phyloP scores from a whole-genome alignment of 345 rosid species.

The Salix exigua region DNA sequence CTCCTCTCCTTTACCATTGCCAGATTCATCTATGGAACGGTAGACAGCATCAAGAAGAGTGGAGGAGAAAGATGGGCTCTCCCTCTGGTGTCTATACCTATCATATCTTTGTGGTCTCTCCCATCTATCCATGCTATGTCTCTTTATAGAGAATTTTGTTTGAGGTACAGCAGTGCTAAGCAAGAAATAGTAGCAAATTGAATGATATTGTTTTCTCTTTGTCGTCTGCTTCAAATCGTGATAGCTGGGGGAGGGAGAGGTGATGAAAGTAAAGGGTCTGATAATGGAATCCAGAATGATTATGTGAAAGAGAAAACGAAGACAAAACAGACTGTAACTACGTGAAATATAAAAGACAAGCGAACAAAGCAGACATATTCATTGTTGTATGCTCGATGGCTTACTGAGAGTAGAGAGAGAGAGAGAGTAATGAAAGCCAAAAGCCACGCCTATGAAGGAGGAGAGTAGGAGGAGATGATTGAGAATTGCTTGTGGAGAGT shows the following conservation, averaged over 20 bases:
- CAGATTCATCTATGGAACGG: slow-evolving; percentile 32
- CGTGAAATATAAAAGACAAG: slow-evolving; percentile 9
- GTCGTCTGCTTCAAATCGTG: slow-evolving; percentile 30
- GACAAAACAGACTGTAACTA: slow-evolving; percentile 28
- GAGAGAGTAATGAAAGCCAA: slow-evolving; percentile 49
- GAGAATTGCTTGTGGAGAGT: slow-evolving; percentile 11
- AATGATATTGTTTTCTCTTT: slow-evolving; percentile 29
- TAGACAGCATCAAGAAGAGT: slow-evolving; percentile 31
- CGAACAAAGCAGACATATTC: slow-evolving; percentile 36
- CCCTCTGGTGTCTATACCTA: slow-evolving; percentile 15
- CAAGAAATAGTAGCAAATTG: slow-evolving; percentile 24
- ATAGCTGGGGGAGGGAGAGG: slow-evolving; percentile 26
- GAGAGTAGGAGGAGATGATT: slow-evolving; percentile 7
- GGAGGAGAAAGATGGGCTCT: slow-evolving; percentile 31
- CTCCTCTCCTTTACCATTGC: neutral
- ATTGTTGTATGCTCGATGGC: slow-evolving; percentile 36
- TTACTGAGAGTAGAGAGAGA: neutral
- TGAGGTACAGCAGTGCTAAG: neutral
- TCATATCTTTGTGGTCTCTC: slow-evolving; percentile 32
- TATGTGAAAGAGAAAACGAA: slow-evolving; percentile 9
- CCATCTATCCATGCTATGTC: slow-evolving; percentile 43
- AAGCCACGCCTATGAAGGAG: slow-evolving; percentile 48
- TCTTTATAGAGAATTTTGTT: slow-evolving; percentile 17
- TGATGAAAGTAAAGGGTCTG: slow-evolving; percentile 1
- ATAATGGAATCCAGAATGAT: slow-evolving; percentile 23